Percentiles rank a stretch among this genome's conserved stretches.
Evolutionary conservation across 257 asterid genomes (phyloP).

Genomic region (Echites panduratus): DNA sequence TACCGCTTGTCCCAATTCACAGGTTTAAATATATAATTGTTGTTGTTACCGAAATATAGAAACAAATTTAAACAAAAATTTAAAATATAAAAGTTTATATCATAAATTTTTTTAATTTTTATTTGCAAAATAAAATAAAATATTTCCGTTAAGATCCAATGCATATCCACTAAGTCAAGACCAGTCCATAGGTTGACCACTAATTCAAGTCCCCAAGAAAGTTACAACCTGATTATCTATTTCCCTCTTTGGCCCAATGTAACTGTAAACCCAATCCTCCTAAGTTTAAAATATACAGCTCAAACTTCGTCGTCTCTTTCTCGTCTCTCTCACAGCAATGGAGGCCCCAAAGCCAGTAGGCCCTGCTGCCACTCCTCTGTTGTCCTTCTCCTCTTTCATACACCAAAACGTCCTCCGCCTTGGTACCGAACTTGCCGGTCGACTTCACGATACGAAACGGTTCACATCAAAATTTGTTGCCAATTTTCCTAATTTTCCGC

Average conservation of each 20-base stretch:
- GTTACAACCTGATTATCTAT: too few relatives aligned
- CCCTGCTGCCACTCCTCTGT: conserved; percentile 49
- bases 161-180: too few relatives aligned
- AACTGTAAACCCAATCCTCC: conserved; percentile 9
- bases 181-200: too few relatives aligned
- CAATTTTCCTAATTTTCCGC: conserved; percentile 25
- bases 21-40: too few relatives aligned
- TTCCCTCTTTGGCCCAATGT: background rate
- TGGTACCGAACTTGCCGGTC: conserved; percentile 54
- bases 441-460: conserved; percentile 53
- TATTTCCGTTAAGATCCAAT: too few relatives aligned
- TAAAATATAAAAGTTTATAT: too few relatives aligned
- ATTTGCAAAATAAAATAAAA: too few relatives aligned
- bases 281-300: background rate
- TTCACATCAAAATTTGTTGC: conserved; percentile 44
- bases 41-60: too few relatives aligned
- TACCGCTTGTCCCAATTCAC: too few relatives aligned
- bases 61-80: too few relatives aligned
- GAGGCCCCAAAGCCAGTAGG: conserved; percentile 52
- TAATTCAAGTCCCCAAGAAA: too few relatives aligned
- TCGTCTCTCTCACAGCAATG: conserved; percentile 27
- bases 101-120: too few relatives aligned
- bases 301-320: background rate
- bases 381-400: conserved; percentile 57
- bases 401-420: conserved; percentile 38